Evolutionary conservation across 805 yeast genomes (phyloP).

Genomic region (Metschnikowia hibisci): DNA sequence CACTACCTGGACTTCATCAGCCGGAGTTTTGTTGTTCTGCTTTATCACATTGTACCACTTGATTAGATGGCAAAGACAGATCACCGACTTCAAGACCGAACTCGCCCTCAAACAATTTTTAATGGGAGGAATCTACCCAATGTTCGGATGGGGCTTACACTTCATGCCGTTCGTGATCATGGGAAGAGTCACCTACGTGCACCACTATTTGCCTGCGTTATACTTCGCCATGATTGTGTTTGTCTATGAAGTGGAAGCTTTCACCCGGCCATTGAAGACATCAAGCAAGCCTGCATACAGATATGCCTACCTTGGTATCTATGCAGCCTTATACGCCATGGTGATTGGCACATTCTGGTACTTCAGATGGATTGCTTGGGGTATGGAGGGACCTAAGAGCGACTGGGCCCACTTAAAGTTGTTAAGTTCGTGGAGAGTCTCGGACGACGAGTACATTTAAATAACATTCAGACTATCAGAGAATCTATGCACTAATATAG

Average conservation of each 20-base stretch:
- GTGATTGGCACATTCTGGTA: constrained; percentile 57
- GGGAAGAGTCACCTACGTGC: constrained; percentile 97
- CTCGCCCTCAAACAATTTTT: constrained; percentile 48
- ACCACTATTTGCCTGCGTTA: constrained; percentile 92
- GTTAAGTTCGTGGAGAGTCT: constrained; percentile 39
- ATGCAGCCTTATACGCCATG: constrained; percentile 41
- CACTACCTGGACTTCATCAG: constrained; percentile 65
- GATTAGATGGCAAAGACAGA: constrained; percentile 71
- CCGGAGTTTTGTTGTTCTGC: constrained; percentile 54
- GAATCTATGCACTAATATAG: no score
- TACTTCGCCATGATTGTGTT: constrained; percentile 87
- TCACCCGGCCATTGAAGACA: constrained; percentile 23
- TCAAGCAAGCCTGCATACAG: constrained; percentile 8
- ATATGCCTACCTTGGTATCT: constrained; percentile 28
- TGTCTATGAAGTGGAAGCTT: constrained; percentile 54
- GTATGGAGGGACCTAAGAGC: constrained; percentile 59
- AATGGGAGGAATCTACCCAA: constrained; percentile 79
- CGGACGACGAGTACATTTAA: constrained; percentile 33
- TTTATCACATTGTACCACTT: constrained; percentile 38
- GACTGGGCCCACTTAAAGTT: constrained; percentile 38
- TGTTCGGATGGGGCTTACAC: constrained; percentile 87
- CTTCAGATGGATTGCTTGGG: constrained; percentile 70
- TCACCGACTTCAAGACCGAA: constrained; percentile 46
- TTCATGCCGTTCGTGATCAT: constrained; percentile 83
- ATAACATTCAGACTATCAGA: background rate